Evolutionary conservation across 2,329 filamentous ascomycete species (phyloP).

Genomic region (Xylaria multiplex): DNA sequence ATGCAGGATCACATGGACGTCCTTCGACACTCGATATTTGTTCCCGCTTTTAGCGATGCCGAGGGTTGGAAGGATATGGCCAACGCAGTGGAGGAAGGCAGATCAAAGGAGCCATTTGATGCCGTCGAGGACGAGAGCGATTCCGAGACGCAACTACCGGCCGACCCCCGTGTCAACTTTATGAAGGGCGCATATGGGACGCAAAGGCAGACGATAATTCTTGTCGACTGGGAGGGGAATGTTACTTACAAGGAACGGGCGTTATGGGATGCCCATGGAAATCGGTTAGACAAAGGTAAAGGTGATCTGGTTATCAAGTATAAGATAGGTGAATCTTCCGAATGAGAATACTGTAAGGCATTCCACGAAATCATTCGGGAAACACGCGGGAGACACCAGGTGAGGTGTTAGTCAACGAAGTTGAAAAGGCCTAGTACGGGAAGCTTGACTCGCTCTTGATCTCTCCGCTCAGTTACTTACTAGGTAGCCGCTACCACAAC

Average conservation of each 20-base stretch:
- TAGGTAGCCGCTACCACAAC: neutral
- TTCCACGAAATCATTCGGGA: neutral
- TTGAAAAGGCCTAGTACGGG: neutral
- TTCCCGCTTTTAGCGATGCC: conserved; percentile 66
- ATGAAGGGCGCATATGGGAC: conserved; percentile 72
- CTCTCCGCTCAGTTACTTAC: neutral
- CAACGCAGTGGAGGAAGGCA: conserved; percentile 53
- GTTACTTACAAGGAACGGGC: conserved; percentile 69
- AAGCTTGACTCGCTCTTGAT: neutral
- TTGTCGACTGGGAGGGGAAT: conserved; percentile 71
- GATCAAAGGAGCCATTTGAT: conserved; percentile 51
- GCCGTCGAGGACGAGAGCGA: conserved; percentile 52
- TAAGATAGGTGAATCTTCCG: conserved; percentile 57
- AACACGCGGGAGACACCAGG: neutral
- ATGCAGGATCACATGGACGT: conserved; percentile 64
- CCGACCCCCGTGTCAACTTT: conserved; percentile 56
- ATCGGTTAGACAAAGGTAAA: conserved; percentile 61
- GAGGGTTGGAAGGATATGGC: conserved; percentile 58
- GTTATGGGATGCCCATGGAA: conserved; percentile 68
- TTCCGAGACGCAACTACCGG: conserved; percentile 51
- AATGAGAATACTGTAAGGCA: conserved; percentile 10
- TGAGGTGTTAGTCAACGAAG: neutral
- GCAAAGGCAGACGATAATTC: conserved; percentile 70
- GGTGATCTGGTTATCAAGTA: conserved; percentile 68
- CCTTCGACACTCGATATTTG: conserved; percentile 69